Percentiles rank a stretch among this genome's conserved stretches.
Evolutionary conservation across 1,284 basidiomycete species (phyloP).

Genomic region (Sporisorium graminicola): DNA sequence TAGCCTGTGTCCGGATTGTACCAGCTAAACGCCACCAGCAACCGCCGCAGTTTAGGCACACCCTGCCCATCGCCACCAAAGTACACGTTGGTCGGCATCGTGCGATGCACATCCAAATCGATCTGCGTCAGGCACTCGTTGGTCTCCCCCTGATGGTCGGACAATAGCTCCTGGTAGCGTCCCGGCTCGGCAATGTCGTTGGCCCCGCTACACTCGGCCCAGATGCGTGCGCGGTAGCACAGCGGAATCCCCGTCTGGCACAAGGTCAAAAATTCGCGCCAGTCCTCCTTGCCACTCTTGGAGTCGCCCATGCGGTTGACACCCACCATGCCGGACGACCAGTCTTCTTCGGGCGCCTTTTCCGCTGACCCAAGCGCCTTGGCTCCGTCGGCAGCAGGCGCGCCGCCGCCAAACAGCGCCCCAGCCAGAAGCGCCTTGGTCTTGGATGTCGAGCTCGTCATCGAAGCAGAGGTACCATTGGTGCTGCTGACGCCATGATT

Average conservation of each 20-base stretch:
- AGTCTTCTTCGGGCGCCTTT: slow-evolving; percentile 54
- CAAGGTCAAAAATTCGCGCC: slow-evolving; percentile 82
- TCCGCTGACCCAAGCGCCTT: slow-evolving; percentile 31
- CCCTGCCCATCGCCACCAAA: slow-evolving; percentile 96
- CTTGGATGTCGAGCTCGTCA: slow-evolving; percentile 24
- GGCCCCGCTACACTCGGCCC: slow-evolving; percentile 92
- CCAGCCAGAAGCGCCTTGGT: slow-evolving; percentile 36
- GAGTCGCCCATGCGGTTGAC: slow-evolving; percentile 84
- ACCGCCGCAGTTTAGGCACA: slow-evolving; percentile 87
- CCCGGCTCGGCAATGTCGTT: slow-evolving; percentile 93
- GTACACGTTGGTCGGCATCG: slow-evolving; percentile 93
- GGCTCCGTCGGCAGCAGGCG: slow-evolving; percentile 25
- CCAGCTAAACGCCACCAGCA: slow-evolving; percentile 92
- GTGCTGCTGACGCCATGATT: slow-evolving; percentile 2
- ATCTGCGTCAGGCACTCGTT: slow-evolving; percentile 82
- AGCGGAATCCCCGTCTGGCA: slow-evolving; percentile 88
- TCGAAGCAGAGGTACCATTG: neutral
- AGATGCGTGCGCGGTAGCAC: slow-evolving; percentile 83
- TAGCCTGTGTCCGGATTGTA: slow-evolving; percentile 71
- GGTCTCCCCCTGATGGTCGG: slow-evolving; percentile 74
- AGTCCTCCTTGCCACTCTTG: slow-evolving; percentile 79
- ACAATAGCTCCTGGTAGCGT: slow-evolving; percentile 85
- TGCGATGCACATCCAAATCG: slow-evolving; percentile 84
- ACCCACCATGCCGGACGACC: slow-evolving; percentile 76
- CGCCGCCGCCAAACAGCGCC: slow-evolving; percentile 19